phyloP scores from a whole-genome alignment of 176 grass and related monocot species.

The Tillandsia leiboldiana region DNA sequence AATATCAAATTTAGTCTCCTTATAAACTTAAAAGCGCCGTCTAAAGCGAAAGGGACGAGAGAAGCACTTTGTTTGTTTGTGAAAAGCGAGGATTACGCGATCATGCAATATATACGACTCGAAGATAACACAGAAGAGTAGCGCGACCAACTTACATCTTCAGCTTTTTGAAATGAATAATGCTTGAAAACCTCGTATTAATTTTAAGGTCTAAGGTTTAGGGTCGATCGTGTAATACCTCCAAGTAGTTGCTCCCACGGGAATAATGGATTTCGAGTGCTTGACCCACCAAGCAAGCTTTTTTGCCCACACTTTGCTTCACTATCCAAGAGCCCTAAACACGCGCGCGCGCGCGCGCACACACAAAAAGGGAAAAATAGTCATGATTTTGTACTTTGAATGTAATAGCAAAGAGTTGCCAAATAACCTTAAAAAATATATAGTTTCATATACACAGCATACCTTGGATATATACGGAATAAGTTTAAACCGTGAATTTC shows the following conservation, averaged over 20 bases:
- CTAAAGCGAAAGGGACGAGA: no score
- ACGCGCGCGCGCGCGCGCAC: neutral
- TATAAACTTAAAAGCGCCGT: no score
- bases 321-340: slow-evolving; percentile 98
- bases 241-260: slow-evolving; percentile 86
- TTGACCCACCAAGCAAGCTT: slow-evolving; percentile 91
- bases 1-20: no score
- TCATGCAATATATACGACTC: neutral
- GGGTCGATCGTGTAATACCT: slow-evolving; percentile 36
- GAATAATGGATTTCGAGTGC: slow-evolving; percentile 96
- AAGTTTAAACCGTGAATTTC: slow-evolving; percentile 99
- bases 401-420: neutral
- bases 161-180: neutral
- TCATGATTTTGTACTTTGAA: neutral
- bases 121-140: neutral
- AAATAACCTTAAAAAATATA: neutral
- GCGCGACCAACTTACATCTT: neutral
- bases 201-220: neutral
- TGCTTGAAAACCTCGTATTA: neutral
- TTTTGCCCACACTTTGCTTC: slow-evolving; percentile 98
- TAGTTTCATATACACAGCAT: slow-evolving; percentile 18
- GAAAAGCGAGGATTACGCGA: neutral
- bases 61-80: no score
- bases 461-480: slow-evolving; percentile 97
- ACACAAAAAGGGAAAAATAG: neutral